A percentile compares a stretch with the other conserved stretches of the same genome.
Conservation (phyloP, 2,329 filamentous ascomycete genomes). For the Pseudocercospora eumusae region DNA sequence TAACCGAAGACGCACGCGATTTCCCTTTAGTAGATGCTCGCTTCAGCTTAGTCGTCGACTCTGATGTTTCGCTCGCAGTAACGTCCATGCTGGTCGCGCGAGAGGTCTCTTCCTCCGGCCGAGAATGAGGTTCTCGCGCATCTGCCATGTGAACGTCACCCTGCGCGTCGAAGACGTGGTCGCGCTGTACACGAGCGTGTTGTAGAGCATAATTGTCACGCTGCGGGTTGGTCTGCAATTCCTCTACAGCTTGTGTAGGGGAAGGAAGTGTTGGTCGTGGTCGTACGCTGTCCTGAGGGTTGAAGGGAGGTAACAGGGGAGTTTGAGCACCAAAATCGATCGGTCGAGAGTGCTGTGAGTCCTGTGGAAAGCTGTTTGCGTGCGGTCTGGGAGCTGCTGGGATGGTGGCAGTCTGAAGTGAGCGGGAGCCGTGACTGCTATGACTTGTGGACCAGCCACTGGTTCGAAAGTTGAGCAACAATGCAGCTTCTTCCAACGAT, state of each 20-base stretch:
- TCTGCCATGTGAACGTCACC: conserved; percentile 21
- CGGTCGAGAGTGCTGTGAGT: conserved; percentile 28
- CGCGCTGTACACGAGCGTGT: neutral
- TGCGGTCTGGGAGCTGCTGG: conserved; percentile 30
- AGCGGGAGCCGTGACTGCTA: conserved; percentile 1
- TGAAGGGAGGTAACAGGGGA: conserved; percentile 35
- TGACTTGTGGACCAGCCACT: conserved; percentile 32
- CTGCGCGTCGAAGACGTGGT: neutral
- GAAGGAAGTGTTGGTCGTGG: conserved; percentile 28
- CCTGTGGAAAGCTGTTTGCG: conserved; percentile 39
- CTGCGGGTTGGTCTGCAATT: conserved; percentile 18
- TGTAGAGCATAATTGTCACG: conserved; percentile 12
- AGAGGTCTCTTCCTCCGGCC: conserved; percentile 41
- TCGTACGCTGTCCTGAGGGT: conserved; percentile 24
- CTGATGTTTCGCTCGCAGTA: conserved; percentile 29
- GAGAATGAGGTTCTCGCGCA: conserved; percentile 44
- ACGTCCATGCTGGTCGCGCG: conserved; percentile 33
- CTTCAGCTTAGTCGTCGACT: conserved; percentile 25
- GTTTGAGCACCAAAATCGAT: conserved; percentile 24
- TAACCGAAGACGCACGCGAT: conserved; percentile 44
- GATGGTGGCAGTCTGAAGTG: conserved; percentile 6
- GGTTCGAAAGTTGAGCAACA: conserved; percentile 48
- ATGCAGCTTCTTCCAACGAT: conserved; percentile 49
- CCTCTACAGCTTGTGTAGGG: conserved; percentile 29
- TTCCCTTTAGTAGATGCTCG: conserved; percentile 52